phyloP scores from a whole-genome alignment of 1,284 basidiomycete species.

The Ceratobasidium sp. region DNA sequence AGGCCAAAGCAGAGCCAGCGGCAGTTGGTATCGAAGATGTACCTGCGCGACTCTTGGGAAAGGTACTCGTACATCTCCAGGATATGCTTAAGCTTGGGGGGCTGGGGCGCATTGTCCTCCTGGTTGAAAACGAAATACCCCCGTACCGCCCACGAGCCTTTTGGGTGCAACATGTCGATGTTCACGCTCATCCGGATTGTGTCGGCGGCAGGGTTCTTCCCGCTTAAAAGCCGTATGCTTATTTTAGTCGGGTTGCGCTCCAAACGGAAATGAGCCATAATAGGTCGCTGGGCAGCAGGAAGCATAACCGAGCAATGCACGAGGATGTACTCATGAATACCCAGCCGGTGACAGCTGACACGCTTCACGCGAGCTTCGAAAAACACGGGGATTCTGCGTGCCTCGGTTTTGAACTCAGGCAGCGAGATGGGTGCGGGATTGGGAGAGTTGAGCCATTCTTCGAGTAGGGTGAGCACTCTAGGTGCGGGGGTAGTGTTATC shows the following conservation, averaged over 20 bases:
- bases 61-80: constrained; percentile 20
- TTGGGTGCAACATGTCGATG: not conserved
- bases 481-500: no score
- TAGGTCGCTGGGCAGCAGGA: not conserved
- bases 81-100: constrained; percentile 10
- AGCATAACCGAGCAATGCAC: constrained; percentile 17
- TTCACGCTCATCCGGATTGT: constrained; percentile 6
- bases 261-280: constrained; percentile 15
- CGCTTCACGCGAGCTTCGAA: constrained; percentile 6
- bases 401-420: not conserved
- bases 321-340: constrained; percentile 29
- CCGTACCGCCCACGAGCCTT: not conserved
- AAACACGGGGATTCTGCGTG: not conserved
- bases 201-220: not conserved
- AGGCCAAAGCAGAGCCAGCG: constrained; percentile 36
- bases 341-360: constrained; percentile 14
- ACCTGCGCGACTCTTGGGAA: not conserved
- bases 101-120: constrained; percentile 2
- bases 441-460: not conserved
- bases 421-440: not conserved
- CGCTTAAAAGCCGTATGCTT: not conserved
- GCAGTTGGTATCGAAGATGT: constrained; percentile 26
- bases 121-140: constrained; percentile 5
- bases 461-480: not conserved
- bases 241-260: constrained; percentile 15